Conservation (phyloP, 768 basidiomycete species). For the Termitomyces sp. region DNA sequence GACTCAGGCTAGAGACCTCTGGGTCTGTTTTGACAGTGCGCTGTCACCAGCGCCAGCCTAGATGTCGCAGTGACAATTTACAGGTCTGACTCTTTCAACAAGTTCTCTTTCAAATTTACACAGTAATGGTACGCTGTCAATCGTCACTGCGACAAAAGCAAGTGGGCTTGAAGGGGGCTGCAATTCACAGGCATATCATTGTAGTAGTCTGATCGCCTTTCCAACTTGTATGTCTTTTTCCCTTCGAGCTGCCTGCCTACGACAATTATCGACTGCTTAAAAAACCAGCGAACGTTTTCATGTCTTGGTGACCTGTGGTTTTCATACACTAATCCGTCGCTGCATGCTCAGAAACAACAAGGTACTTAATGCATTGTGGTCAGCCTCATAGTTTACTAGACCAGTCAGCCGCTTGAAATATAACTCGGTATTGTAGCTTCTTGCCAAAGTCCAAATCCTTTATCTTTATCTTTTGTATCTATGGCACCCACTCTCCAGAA, state of each 20-base stretch:
- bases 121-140: background rate
- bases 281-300: background rate
- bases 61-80: no score
- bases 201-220: no score
- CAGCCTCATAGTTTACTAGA: background rate
- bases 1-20: background rate
- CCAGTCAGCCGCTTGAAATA: constrained; percentile 3
- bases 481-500: constrained; percentile 8
- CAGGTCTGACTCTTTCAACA: background rate
- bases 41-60: no score
- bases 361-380: background rate
- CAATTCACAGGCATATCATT: no score
- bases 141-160: background rate
- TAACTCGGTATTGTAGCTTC: background rate
- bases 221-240: background rate
- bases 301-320: background rate
- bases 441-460: background rate
- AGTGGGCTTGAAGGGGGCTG: no score
- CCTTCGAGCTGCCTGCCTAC: background rate
- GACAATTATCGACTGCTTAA: background rate
- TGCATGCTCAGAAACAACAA: background rate
- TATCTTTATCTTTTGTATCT: background rate
- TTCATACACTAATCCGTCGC: background rate
- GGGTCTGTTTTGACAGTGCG: no score
- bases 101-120: background rate